Evolutionary conservation across 2,329 filamentous ascomycete species (phyloP), one percentile per base, ranked within the genome.

Genomic region (Ophiostoma novo-ulmi): DNA sequence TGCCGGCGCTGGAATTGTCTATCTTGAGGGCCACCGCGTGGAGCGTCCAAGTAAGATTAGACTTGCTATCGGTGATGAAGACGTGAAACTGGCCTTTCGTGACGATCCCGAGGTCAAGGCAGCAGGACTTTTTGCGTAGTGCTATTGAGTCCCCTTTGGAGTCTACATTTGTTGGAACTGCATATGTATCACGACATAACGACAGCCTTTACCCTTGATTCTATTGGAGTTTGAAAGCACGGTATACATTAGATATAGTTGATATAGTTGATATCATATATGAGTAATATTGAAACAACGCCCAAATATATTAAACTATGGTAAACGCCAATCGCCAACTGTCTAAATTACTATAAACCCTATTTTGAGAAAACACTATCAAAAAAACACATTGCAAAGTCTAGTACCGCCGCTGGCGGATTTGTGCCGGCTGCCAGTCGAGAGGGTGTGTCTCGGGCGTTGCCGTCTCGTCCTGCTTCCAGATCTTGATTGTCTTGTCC

Each of bases 401-500:
- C 44, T 84, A 92, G 78, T 86, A 95, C 79, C 94, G 95, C 78
- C 91, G 52, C 52, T 58, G 87, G 77, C 91, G 85, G 20, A 89
- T 89, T 70, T 97, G 79, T 1, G 88, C 92, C 31, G 94, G 94
- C 77, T 91, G 93, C 95, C 95, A 99, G 64, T 96, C 90, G 63
- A 99, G 80, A 2, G 95, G 95, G 80, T 98, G 93, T 1, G 91
- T 91, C 79, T 98, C 93, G 52, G 91, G 91, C 0, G 94, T 97
- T 22, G 95, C 95, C 69, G 90, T 87, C 66, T 96, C 92, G 78
- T 99, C 95, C 75, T 90, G 91, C 80, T 94, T 96, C 95, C 95
- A 99, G 71, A 99, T 88, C 86, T 99, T 98, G 79, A 97, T 97
- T 0, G 94, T 97, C 85, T 99, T 99, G 79, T 99, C 95, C 6